phyloP scores from a whole-genome alignment of 345 rosid genomes.

The Cardiospermum halicacabum region DNA sequence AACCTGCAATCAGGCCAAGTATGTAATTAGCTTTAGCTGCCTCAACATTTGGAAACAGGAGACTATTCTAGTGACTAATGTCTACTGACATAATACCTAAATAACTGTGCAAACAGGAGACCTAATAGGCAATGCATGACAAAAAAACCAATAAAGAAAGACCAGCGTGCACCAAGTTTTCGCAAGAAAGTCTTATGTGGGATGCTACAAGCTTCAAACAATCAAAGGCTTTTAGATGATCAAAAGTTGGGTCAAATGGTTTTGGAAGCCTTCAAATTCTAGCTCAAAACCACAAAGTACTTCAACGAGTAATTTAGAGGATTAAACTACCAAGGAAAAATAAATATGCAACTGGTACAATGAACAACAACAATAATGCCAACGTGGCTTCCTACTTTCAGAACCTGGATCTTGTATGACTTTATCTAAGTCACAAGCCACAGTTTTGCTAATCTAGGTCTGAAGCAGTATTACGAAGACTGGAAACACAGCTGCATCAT shows the following conservation, averaged over 20 bases:
- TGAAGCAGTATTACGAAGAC: background rate
- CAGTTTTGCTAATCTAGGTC: background rate
- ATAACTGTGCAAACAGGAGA: background rate
- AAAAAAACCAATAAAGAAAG: background rate
- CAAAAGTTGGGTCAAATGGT: no score
- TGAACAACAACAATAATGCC: no score
- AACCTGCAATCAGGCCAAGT: conserved; percentile 44
- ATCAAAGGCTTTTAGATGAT: no score
- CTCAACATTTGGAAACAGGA: conserved; percentile 2
- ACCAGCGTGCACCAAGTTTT: background rate
- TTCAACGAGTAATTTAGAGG: no score
- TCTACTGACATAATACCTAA: background rate
- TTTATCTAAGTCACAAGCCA: background rate
- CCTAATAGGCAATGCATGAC: background rate
- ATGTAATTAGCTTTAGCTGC: conserved; percentile 14
- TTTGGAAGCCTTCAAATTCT: no score
- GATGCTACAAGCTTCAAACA: no score
- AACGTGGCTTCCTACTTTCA: background rate
- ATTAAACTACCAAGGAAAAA: no score
- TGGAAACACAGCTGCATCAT: background rate
- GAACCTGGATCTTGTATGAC: background rate
- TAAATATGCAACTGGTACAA: no score
- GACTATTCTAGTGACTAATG: background rate
- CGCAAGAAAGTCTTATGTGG: no score
- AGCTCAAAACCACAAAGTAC: no score